Base-by-base conservation (phyloP, 2,329 filamentous ascomycete species). In the Penicillium sp. region DNA sequence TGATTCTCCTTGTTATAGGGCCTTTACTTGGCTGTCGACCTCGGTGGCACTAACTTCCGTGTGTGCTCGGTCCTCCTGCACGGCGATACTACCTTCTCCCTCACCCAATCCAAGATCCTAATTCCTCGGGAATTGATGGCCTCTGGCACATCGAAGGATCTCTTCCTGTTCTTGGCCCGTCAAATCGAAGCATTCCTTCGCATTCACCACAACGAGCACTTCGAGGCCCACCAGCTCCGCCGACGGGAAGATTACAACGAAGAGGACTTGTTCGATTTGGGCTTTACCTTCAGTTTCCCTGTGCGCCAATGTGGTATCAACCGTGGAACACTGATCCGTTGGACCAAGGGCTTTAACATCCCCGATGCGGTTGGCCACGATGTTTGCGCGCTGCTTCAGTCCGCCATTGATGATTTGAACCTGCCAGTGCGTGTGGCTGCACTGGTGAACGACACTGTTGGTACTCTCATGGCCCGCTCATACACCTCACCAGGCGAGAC, bases 321-420 rank as follows among this genome's bases (percentile, higher is more conserved):
- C 82, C 93, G 92, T 78, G 94, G 94, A 60, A 89, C 88, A 57
- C 82, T 99, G 54, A 94, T 97, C 77, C 87, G 94, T 67, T 99
- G 94, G 94, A 99, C 94, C 57, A 99, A 99, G 81, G 94, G 94
- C 52, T 99, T 97, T 73, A 91, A 97, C 73, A 97, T 99, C 65
- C 84, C 87, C n/a, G 94, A 97, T 72, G 90, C 93, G 1, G 77
- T 99, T 58, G 94, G 93, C 68, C 89, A 97, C 77, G 94, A 99
- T 74, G 93, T 99, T 33, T 99, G 94, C 75, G 88, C 86, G 42
- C 80, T 99, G 61, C 83, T 99, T 36, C 94, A 99, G 77, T 79
- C 81, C 21, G 94, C 97, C 76, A 93, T 99, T 68, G 91, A 97
- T 77, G 86, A 86, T 60, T 85, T 97, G 39, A 82, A 86, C 59